Evolutionary conservation across 1,139 yeast genomes (phyloP).

Genomic region (Pichia sp.): DNA sequence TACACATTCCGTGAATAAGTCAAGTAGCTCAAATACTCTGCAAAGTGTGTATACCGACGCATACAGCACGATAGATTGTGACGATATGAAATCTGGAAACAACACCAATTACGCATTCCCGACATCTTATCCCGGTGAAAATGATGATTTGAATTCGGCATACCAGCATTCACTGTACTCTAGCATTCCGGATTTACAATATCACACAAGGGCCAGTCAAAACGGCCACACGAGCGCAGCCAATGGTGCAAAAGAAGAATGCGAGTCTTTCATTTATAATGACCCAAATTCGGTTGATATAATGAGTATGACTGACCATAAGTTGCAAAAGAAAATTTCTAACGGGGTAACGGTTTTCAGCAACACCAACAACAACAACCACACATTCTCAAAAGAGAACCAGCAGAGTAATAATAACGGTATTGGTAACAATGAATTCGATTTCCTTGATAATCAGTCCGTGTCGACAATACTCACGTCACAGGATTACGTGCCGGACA

Average conservation of each 20-base stretch:
- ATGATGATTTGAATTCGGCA: conserved; percentile 17
- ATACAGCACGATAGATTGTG: conserved; percentile 6
- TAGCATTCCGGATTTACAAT: conserved; percentile 8
- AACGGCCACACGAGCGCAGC: conserved; percentile 1
- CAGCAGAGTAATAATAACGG: not conserved
- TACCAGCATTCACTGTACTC: conserved; percentile 21
- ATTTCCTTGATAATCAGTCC: conserved; percentile 11
- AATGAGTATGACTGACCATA: conserved; percentile 5
- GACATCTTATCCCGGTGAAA: not conserved
- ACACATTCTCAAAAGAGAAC: conserved; percentile 4
- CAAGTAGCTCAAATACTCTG: conserved; percentile 7
- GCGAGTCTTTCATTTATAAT: conserved; percentile 24
- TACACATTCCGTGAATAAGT: not conserved
- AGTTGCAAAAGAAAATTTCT: conserved; percentile 2
- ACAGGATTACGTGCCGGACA: conserved; percentile 3
- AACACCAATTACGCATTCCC: not conserved
- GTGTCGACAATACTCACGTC: conserved; percentile 8
- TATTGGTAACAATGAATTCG: conserved; percentile 6
- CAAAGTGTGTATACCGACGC: conserved; percentile 10
- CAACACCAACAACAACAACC: not conserved
- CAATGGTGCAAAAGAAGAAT: conserved; percentile 8
- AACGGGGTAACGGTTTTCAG: conserved; percentile 1
- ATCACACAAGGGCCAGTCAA: not conserved
- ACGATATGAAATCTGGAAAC: conserved; percentile 3
- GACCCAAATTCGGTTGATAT: conserved; percentile 14